phyloP scores from a whole-genome alignment of 2,329 filamentous ascomycete genomes.

The Cercospora sp. region DNA sequence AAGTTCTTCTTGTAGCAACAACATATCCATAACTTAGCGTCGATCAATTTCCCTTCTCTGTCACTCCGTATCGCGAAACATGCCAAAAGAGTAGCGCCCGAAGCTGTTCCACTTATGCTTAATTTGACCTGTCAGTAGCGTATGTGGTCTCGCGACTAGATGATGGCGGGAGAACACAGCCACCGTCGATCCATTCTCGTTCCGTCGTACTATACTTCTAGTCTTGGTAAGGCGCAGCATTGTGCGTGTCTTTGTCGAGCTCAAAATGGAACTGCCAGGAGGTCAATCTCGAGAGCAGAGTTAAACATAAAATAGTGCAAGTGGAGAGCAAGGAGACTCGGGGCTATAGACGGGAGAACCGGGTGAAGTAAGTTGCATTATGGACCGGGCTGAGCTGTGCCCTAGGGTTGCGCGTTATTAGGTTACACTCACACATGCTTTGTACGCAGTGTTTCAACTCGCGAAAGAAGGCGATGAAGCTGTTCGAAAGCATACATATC shows the following conservation, averaged over 20 bases:
- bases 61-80: background rate
- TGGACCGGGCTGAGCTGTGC: background rate
- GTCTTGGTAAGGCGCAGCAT: background rate
- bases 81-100: background rate
- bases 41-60: background rate
- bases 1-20: background rate
- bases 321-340: background rate
- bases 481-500: background rate
- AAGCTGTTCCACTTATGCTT: background rate
- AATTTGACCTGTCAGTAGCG: background rate
- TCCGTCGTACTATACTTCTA: background rate
- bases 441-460: fast-evolving
- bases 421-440: background rate
- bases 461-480: background rate
- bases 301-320: background rate
- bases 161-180: background rate
- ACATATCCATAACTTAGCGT: background rate
- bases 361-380: background rate
- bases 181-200: background rate
- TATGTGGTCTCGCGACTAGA: background rate
- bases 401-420: background rate
- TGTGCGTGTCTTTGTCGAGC: background rate
- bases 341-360: background rate
- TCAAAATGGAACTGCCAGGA: background rate
- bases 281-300: background rate